These are phyloP conservation scores for Effrenium voratum DNA, from an alignment of 73 alveolate genomes.

Conservation along the genomic window DNA sequence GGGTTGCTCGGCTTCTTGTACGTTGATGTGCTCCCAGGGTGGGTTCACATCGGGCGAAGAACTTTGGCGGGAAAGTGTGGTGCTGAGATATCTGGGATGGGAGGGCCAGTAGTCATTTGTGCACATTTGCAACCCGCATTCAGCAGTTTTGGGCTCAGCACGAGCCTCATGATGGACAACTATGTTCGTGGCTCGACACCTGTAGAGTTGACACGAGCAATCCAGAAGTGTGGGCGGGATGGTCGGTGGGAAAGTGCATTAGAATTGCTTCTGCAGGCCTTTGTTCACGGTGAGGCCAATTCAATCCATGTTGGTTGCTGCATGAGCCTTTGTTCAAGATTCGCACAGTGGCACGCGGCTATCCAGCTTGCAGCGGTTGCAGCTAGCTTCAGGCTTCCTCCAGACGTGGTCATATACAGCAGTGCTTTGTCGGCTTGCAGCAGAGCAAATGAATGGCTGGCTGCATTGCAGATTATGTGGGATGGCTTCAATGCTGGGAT, in stretches of 20 bases:
- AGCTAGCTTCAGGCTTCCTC: background rate
- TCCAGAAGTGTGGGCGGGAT: too few relatives aligned
- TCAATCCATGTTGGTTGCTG: constrained; percentile 15
- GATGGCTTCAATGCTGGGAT: background rate
- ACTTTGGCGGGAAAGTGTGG: constrained; percentile 29
- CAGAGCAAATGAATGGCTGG: constrained; percentile 23
- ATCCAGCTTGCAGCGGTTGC: background rate
- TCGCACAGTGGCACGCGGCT: background rate
- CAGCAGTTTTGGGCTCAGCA: too few relatives aligned
- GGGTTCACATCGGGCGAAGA: constrained; percentile 42
- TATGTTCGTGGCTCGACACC: too few relatives aligned
- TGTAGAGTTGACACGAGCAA: too few relatives aligned
- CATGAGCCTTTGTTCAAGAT: background rate
- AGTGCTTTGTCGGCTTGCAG: constrained; percentile 1
- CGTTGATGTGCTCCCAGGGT: too few relatives aligned
- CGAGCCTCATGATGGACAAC: too few relatives aligned
- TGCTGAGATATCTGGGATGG: too few relatives aligned
- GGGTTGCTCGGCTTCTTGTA: background rate
- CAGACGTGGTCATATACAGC: constrained; percentile 46
- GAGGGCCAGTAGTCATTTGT: too few relatives aligned
- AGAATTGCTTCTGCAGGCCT: too few relatives aligned
- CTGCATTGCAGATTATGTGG: background rate
- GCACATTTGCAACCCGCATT: too few relatives aligned
- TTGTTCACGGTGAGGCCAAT: too few relatives aligned
- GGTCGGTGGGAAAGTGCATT: too few relatives aligned